phyloP scores from a whole-genome alignment of 2,329 filamentous ascomycete species.

The Exserohilum turcica region DNA sequence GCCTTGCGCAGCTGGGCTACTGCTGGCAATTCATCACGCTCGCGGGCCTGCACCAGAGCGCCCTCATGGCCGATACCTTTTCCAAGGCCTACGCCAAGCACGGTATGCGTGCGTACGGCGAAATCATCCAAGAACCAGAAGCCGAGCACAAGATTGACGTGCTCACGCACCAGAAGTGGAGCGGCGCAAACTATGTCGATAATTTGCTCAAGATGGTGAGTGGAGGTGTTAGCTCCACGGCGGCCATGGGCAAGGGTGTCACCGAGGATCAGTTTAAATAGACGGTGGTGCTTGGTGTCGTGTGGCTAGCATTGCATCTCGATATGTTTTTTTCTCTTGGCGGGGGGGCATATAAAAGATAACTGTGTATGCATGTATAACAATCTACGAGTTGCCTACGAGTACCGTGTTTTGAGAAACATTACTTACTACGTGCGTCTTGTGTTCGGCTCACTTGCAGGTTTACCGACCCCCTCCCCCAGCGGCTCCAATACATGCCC shows the following conservation, averaged over 20 bases:
- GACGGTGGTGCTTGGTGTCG: neutral
- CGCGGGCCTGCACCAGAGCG: conserved; percentile 92
- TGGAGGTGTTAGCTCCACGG: conserved; percentile 87
- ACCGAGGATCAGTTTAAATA: conserved; percentile 94
- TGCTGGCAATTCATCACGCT: conserved; percentile 99
- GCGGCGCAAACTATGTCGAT: conserved; percentile 91
- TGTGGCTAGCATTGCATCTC: neutral
- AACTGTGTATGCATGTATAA: too few species aligned
- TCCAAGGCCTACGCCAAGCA: conserved; percentile 77
- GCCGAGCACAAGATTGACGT: conserved; percentile 90
- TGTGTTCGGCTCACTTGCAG: too few species aligned
- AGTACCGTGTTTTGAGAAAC: too few species aligned
- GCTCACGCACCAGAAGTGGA: conserved; percentile 99
- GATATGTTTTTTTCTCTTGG: too few species aligned
- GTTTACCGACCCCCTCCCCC: too few species aligned
- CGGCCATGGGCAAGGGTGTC: conserved; percentile 96
- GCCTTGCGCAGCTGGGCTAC: conserved; percentile 86
- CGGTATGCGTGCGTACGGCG: conserved; percentile 96
- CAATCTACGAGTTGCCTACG: too few species aligned
- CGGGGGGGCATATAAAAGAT: too few species aligned
- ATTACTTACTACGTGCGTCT: too few species aligned
- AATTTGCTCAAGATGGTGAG: conserved; percentile 96
- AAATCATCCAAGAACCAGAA: conserved; percentile 97
- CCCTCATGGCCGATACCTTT: conserved; percentile 89
- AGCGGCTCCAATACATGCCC: too few species aligned